phyloP scores from a whole-genome alignment of 1,284 basidiomycete genomes.

The Sanghuangporus weigelae region DNA sequence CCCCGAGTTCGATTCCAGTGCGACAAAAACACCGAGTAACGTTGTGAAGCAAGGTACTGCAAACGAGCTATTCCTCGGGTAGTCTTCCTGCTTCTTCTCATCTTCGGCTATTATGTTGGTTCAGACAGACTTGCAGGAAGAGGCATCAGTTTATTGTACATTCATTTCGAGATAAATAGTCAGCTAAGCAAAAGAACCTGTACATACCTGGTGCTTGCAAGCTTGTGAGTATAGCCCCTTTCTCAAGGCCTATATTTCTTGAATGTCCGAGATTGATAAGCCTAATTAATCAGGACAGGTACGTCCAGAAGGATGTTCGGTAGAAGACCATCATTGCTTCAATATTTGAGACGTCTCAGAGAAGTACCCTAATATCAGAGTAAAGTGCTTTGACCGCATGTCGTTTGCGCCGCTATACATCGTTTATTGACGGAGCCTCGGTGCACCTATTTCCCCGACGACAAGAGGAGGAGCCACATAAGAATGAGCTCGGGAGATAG shows the following conservation, averaged over 20 bases:
- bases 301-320: background rate
- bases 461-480: background rate
- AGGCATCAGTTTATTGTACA: no score
- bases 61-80: background rate
- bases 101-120: background rate
- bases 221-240: no score
- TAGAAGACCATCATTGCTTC: background rate
- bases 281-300: background rate
- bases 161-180: no score
- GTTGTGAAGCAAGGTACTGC: background rate
- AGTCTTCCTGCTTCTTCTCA: background rate
- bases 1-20: background rate
- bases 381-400: no score
- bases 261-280: slow-evolving; percentile 1
- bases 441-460: background rate
- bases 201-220: no score
- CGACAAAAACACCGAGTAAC: background rate
- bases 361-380: background rate
- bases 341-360: background rate
- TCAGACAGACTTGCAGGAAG: no score
- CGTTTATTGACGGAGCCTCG: background rate
- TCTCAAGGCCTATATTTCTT: background rate
- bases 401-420: no score
- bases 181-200: no score
- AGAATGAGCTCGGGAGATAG: background rate